Base-by-base conservation (phyloP, 2,329 filamentous ascomycete genomes). In the Hypoxylon sp. region DNA sequence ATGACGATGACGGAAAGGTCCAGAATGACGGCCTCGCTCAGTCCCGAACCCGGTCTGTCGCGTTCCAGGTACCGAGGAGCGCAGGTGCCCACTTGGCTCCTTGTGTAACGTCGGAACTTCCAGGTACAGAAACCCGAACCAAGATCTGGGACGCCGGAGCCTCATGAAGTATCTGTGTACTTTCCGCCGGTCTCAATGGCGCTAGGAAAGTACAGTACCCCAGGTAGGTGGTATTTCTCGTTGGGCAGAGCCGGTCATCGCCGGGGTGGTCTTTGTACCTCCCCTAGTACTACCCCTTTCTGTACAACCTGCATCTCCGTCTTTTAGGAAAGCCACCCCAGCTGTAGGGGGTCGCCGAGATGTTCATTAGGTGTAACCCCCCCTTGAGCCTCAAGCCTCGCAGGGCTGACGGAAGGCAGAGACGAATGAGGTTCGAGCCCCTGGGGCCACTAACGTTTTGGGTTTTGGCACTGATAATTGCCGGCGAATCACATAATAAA, bases 61-160 rank as follows among this genome's bases (percentile, higher is more conserved):
- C 51, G 54, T 62, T 19, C 37, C 58, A 67, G 65, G 65, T 67
- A 67, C 65, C 62, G 61, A 67, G 53, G 64, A 32, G 24, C 24
- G 4, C 24, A 26, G 50, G 47, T 28, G 58, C 65, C 61, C 62
- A 58, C 65, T 43, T 67, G 51, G 51, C 58, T 67, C 58, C 58
- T 43, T 67, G 65, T 67, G 65, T 67, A 67, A 67, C 65, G 62
- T 67, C 65, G 65, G 65, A 57, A 59, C 51, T 67, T 62, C 65
- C 55, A 54, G 57, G 55, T 37, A 48, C 37, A 65, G 62, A 62
- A 65, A 60, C 51, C 65, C 65, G 65, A 67, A 39, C 58, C 62
- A 67, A 62, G 58, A 65, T 67, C n/a, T 62, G 22, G 37, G 61
- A 55, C 30, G 32, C 62, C 59, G 62, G 65, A 67, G 65, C 65